Conservation (phyloP, 202 grass and related monocot genomes). For the Eragrostis tef region DNA sequence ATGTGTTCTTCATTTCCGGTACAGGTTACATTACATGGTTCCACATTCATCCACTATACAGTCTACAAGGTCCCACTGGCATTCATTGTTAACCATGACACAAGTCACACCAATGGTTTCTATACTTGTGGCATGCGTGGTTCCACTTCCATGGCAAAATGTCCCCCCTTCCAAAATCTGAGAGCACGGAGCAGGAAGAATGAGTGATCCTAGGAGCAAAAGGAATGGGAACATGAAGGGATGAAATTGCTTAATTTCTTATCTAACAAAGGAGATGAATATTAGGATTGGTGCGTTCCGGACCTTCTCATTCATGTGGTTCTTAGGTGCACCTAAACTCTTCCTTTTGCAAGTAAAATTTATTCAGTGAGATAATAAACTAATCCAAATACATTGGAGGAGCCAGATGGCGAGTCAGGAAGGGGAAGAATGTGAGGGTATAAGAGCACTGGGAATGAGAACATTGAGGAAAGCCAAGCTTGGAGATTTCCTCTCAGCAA, state of each 20-base stretch:
- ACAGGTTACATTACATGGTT: not conserved
- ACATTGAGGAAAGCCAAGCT: slow-evolving; percentile 30
- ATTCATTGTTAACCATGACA: not conserved
- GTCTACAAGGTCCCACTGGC: not conserved
- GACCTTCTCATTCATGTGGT: slow-evolving; percentile 47
- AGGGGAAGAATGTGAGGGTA: slow-evolving; percentile 40
- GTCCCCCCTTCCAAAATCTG: not conserved
- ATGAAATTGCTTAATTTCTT: slow-evolving; percentile 2
- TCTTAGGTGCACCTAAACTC: slow-evolving; percentile 39
- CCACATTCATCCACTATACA: not conserved
- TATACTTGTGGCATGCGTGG: not conserved
- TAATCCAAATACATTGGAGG: not conserved
- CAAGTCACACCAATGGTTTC: not conserved
- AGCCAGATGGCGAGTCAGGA: not conserved
- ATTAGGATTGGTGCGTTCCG: no score
- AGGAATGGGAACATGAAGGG: slow-evolving; percentile 36
- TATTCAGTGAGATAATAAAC: not conserved
- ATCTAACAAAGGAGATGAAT: slow-evolving; percentile 9
- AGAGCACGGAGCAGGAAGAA: slow-evolving; percentile 40
- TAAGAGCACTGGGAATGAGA: slow-evolving; percentile 43
- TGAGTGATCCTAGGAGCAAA: slow-evolving; percentile 39
- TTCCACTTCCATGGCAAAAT: not conserved
- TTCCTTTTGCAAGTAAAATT: not conserved
- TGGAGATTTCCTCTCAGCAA: not conserved
- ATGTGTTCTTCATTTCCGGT: no score